Evolutionary conservation across 306 rosid species (phyloP), one percentile per base, ranked within the genome.

Genomic region (Cucurbita pepo): DNA sequence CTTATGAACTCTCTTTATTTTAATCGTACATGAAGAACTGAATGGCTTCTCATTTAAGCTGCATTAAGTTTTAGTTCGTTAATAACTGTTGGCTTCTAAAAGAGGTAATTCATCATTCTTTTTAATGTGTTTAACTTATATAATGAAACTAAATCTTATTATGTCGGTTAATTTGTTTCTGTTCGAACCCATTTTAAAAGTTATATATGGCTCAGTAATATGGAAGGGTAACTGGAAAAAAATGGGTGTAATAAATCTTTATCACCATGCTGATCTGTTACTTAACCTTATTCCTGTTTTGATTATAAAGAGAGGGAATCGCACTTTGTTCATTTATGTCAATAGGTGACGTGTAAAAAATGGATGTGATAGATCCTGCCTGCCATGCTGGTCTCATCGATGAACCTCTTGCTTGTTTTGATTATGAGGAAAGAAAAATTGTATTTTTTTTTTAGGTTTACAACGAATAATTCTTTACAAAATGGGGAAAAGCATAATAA

Each of bases 1-100:
- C 15, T 69, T 57, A 15, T 21, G 25, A 75, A 77, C 66, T 45
- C 6, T 48, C 8, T 48, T 19, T 82, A n/a, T 69, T 84, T 78
- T 72, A 79, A 14, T 18, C 22, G 41, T 36, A 47, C 7, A 48
- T 69, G 57, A 69, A 69, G 44, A 48, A 45, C 12, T 61, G 6
- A n/a, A 36, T 61, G 55, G 4, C 37, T 45, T 12, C 40, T 43
- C 54, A 66, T 44, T 44, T 66, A 12, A 45, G 55, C 38, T 44
- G 38, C 72, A 67, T 67, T 47, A 25, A 67, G n/a, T 47, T 48
- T 69, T 69, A 48, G 38, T 69, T 69, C 48, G 48, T 43, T 69
- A 45, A 47, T 0, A 48, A 11, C 73, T 25, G 18, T 10, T 65
- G 34, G 6, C 38, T 5, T 65, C 55, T 66, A 6, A 21, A 12